A percentile compares a stretch with the other conserved stretches of the same genome.
Evolutionary conservation across 2,329 filamentous ascomycete genomes (phyloP).

Genomic region (Verruconis gallopava): DNA sequence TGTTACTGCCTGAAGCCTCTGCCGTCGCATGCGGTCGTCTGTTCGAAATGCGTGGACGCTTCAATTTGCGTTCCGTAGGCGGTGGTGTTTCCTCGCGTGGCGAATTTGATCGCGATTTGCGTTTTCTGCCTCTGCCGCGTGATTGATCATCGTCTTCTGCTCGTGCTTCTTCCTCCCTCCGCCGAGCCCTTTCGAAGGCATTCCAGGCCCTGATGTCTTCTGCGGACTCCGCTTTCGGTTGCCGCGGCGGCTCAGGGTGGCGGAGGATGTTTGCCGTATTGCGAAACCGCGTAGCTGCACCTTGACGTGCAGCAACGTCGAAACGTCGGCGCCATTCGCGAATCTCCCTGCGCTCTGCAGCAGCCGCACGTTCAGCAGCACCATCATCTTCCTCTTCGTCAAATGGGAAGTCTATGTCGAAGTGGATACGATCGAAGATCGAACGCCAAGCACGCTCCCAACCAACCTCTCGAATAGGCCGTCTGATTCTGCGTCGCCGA

Average conservation of each 20-base stretch:
- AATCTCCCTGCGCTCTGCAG: constrained; percentile 44
- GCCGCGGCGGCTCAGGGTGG: constrained; percentile 27
- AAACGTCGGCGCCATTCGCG: constrained; percentile 73
- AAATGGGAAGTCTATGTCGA: constrained; percentile 78
- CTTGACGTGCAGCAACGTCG: constrained; percentile 61
- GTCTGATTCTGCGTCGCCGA: constrained; percentile 19
- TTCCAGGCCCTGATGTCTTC: constrained; percentile 84
- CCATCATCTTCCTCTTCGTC: constrained; percentile 50
- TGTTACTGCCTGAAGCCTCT: constrained; percentile 2
- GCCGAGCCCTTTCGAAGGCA: constrained; percentile 72
- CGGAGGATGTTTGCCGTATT: constrained; percentile 51
- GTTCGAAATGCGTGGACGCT: constrained; percentile 59
- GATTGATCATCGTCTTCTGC: constrained; percentile 15
- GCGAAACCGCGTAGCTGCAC: constrained; percentile 59
- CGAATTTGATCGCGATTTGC: constrained; percentile 64
- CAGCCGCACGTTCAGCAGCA: constrained; percentile 41
- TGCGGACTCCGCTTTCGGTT: constrained; percentile 54
- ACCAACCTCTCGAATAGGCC: constrained; percentile 21
- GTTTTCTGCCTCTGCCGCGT: constrained; percentile 46
- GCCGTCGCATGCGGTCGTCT: constrained; percentile 2
- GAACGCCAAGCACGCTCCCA: constrained; percentile 80
- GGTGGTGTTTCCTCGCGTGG: constrained; percentile 51
- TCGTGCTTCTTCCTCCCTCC: constrained; percentile 40
- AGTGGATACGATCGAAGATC: constrained; percentile 64
- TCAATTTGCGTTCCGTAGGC: constrained; percentile 62